Percentiles rank a stretch among this genome's conserved stretches.
These are phyloP conservation scores for Trypanosoma melophagium DNA, from an alignment of 208 protist genomes.

Conservation along the genomic window DNA sequence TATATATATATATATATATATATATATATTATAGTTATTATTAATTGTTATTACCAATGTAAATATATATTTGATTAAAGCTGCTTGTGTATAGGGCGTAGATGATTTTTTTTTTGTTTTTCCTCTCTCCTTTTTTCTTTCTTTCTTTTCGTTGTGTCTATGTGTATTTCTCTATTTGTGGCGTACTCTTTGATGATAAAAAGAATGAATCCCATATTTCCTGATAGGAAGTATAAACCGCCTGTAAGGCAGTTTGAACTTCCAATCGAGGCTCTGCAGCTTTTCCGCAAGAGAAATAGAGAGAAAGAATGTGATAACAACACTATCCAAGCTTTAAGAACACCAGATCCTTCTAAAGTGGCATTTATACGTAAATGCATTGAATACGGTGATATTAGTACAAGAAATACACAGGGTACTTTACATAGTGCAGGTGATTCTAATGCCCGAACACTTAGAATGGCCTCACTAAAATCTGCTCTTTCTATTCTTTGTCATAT, in stretches of 20 bases:
- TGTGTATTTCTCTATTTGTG: too few species aligned
- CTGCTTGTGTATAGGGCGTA: too few species aligned
- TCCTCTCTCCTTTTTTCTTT: neutral
- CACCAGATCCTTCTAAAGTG: neutral
- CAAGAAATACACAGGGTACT: neutral
- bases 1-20: too few species aligned
- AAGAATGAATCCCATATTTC: neutral
- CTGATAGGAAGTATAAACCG: neutral
- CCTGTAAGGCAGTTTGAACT: neutral
- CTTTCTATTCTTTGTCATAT: slow-evolving; percentile 59
- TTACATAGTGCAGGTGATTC: neutral
- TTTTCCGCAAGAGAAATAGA: neutral
- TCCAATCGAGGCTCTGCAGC: neutral
- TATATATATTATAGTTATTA: too few species aligned
- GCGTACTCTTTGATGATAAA: neutral
- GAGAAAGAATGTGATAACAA: neutral
- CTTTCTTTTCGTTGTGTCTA: neutral
- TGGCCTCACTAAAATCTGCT: slow-evolving; percentile 33
- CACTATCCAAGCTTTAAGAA: neutral
- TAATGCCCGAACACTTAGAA: slow-evolving; percentile 6
- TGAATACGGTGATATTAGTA: slow-evolving; percentile 10
- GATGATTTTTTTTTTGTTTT: too few species aligned
- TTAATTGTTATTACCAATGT: too few species aligned
- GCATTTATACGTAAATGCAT: slow-evolving; percentile 13
- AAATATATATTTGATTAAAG: too few species aligned